These are phyloP conservation scores for Aureobasidium sp. DNA, from an alignment of 2,329 filamentous ascomycete species.

Conservation along the genomic window DNA sequence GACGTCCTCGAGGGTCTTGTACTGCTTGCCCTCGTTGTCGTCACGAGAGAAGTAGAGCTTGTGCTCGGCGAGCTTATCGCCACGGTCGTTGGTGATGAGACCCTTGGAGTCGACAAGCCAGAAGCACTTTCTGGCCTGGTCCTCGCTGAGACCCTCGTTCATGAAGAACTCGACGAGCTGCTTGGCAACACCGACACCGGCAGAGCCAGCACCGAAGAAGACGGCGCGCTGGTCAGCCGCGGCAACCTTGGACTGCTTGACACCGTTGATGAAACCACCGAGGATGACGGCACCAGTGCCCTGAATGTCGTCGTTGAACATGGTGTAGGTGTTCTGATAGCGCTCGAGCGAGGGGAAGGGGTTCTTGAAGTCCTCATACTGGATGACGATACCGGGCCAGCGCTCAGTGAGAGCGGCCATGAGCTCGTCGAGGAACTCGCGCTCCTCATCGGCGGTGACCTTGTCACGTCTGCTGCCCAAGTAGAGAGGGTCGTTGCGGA, in stretches of 20 bases:
- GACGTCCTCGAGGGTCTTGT: conserved; percentile 78
- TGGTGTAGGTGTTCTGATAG: conserved; percentile 82
- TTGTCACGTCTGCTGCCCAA: conserved; percentile 82
- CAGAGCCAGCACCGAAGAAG: conserved; percentile 92
- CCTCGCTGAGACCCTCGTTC: conserved; percentile 79
- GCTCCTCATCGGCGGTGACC: conserved; percentile 68
- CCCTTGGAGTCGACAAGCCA: conserved; percentile 90
- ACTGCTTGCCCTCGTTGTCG: conserved; percentile 58
- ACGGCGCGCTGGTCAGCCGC: conserved; percentile 87
- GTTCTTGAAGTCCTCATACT: conserved; percentile 97
- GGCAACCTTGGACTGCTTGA: conserved; percentile 78
- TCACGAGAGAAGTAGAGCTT: conserved; percentile 61
- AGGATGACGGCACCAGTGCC: conserved; percentile 85
- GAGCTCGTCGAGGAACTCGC: conserved; percentile 93
- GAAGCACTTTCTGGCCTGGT: conserved; percentile 84
- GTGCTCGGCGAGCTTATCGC: conserved; percentile 86
- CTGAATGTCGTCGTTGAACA: conserved; percentile 97
- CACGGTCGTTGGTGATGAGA: conserved; percentile 85
- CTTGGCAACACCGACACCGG: conserved; percentile 94
- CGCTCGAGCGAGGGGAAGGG: conserved; percentile 89
- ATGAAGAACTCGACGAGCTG: conserved; percentile 97
- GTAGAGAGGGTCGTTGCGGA: conserved; percentile 77
- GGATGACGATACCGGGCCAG: conserved; percentile 69
- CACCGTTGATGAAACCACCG: conserved; percentile 67
- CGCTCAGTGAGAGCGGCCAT: conserved; percentile 82